Base-by-base conservation (phyloP, 2,329 filamentous ascomycete species). In the Microcyclosporella mali region DNA sequence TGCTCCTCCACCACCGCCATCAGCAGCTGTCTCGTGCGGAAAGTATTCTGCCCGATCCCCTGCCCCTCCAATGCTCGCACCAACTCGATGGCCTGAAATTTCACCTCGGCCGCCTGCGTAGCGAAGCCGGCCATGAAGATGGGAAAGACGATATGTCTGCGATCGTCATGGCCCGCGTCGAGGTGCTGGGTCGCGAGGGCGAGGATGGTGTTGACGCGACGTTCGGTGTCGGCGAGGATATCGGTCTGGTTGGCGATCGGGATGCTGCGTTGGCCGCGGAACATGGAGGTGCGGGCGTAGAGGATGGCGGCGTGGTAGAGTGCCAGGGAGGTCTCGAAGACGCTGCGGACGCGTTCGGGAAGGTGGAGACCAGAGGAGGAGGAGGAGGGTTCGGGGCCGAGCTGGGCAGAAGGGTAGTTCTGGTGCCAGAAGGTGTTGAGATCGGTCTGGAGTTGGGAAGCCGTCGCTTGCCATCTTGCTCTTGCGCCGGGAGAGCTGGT, bases 221-320 rank as follows among this genome's bases (percentile, higher is more conserved):
- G 60, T 11, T 66, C 63, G 32, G 75, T 68, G 47, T 75, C 69
- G 17, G 59, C 50, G 27, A 66, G 56, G 15, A 65, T 57, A 12
- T 53, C 45, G 27, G 38, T 21, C 14, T 52, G 48, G 19, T 63
- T 57, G 21, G 21, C 21, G 21, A 25, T 25, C 1, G 61, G 65
- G 16, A 70, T 64, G 8, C 66, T 51, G 2, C 66, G 57, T 56
- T 78, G 75, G 3, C 63, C 60, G 2, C 69, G 66, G 64, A 70
- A 77, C 67, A 78, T 72, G 51, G 69, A 72, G 4, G 71, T 75
- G 42, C 72, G 70, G n/a, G 70, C 68, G 54, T 75, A 77, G 38
- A 79, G 66, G 14, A 72, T 63, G 33, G 66, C 43, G 14, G 56
- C 65, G 49, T 74, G 70, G 57, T 72, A 75, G 10, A 78, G 64